A percentile compares a stretch with the other conserved stretches of the same genome.
These are phyloP conservation scores for Aspergillus haitiensis DNA, from an alignment of 495 filamentous ascomycete genomes.

Conservation along the genomic window DNA sequence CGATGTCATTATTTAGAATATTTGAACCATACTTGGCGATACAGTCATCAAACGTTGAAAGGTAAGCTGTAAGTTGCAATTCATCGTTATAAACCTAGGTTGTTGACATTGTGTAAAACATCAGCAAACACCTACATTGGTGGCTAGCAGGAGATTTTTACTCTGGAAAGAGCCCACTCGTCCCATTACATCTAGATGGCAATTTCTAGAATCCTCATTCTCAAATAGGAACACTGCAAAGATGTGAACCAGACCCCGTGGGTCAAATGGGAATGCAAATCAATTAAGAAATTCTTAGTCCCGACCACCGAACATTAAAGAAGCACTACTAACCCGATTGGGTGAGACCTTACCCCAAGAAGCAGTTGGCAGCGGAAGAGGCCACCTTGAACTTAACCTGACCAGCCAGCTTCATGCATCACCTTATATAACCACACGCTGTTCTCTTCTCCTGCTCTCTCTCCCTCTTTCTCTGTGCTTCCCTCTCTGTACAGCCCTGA, in stretches of 20 bases:
- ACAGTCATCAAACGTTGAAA: neutral
- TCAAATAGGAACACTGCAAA: too few relatives aligned
- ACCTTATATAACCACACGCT: constrained; percentile 36
- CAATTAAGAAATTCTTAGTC: constrained; percentile 2
- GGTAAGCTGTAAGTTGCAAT: too few relatives aligned
- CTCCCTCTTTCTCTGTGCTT: constrained; percentile 1
- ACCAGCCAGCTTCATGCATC: constrained; percentile 29
- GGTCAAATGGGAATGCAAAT: neutral
- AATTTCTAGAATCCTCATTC: too few relatives aligned
- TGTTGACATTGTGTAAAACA: too few relatives aligned
- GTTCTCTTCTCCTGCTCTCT: constrained; percentile 15
- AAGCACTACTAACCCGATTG: constrained; percentile 38
- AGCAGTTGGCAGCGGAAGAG: constrained; percentile 38
- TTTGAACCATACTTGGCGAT: neutral
- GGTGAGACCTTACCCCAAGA: constrained; percentile 25
- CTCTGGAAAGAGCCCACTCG: too few relatives aligned
- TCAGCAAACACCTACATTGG: too few relatives aligned
- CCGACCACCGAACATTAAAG: constrained; percentile 25
- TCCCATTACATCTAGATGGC: too few relatives aligned
- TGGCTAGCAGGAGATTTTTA: too few relatives aligned
- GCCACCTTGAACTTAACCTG: constrained; percentile 45
- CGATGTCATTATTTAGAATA: neutral
- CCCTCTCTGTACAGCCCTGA: constrained; percentile 18
- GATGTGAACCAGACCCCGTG: too few relatives aligned
- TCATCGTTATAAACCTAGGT: too few relatives aligned